Base-by-base conservation (phyloP, 768 basidiomycete genomes). In the Calvatia gigantea region DNA sequence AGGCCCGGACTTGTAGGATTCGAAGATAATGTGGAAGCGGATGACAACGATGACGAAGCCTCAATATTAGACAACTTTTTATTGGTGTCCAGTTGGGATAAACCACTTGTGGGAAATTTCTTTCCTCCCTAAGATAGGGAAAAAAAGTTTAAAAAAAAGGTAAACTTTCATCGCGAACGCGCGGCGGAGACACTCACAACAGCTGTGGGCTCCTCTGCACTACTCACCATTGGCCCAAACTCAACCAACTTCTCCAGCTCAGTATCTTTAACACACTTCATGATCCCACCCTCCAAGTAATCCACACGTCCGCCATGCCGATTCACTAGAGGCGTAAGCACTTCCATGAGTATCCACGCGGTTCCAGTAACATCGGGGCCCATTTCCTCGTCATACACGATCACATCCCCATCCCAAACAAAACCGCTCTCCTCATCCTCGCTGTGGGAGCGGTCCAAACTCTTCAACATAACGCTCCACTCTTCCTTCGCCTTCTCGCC, bases 331-430 rank as follows among this genome's bases (percentile, higher is more conserved):
- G 86, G 80, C 4, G 76, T 65, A 4, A 93, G 68, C 39, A 90
- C 76, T 25, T 80, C 76, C 21, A 91, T 75, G 32, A 93, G 75
- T 0, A 82, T 81, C 88, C 90, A 92, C 0, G 89, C 79, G 29
- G 84, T 81, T 53, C 81, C 76, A 15, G 75, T 67, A 29, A 73
- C 61, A 61, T 82, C 82, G 52, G 76, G 73, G 60, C 75, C 82
- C 77, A 91, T 91, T 57, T 85, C 85, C 56, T 91, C 86, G 61
- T 87, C 86, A 64, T 89, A 90, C 12, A 94, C 74, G 44, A 91
- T 76, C 35, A 93, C 77, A 64, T 86, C 78, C 9, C 89, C 88
- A 62, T 91, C 84, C 89, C 90, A 92, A n/a, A 47, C 25, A 17
- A 47, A 39, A 32, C 28, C 25, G 7, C 45, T 37, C 11, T 32